Evolutionary conservation across 176 grass and related monocot genomes (phyloP).

Genomic region (Otatea glauca): DNA sequence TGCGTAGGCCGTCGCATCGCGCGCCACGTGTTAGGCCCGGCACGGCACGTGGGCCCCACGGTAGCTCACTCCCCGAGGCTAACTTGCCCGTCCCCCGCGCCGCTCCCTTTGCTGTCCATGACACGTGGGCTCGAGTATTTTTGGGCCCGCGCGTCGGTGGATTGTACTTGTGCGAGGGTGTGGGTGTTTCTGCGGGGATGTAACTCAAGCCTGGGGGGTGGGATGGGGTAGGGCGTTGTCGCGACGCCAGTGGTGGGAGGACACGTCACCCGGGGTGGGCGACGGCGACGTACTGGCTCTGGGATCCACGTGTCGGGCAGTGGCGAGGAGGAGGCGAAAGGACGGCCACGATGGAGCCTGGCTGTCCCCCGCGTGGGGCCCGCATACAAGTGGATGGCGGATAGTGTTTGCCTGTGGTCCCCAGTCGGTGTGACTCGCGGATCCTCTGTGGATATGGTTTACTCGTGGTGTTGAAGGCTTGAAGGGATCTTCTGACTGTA

Average conservation of each 20-base stretch:
- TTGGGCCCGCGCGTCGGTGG: not conserved
- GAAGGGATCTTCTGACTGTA: no score
- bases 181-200: not conserved
- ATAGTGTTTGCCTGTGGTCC: conserved; percentile 29
- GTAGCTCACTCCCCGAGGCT: conserved; percentile 42
- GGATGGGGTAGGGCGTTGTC: not conserved
- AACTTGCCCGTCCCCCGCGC: conserved; percentile 1
- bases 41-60: conserved; percentile 18
- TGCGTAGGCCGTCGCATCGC: conserved; percentile 52
- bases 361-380: not conserved
- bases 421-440: rapidly evolving
- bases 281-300: conserved; percentile 36
- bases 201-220: no score
- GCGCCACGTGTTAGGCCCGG: conserved; percentile 52
- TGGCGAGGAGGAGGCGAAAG: not conserved
- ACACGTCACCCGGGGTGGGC: conserved; percentile 21
- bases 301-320: conserved; percentile 20
- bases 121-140: not conserved
- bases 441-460: conserved; percentile 2
- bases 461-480: not conserved
- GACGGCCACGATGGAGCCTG: conserved; percentile 29
- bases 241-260: not conserved
- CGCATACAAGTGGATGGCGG: conserved; percentile 35
- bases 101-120: rapidly evolving
- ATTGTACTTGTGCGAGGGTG: no score